These are phyloP conservation scores for Hibiscus tridactylites DNA, from an alignment of 345 rosid species.

Conservation along the genomic window DNA sequence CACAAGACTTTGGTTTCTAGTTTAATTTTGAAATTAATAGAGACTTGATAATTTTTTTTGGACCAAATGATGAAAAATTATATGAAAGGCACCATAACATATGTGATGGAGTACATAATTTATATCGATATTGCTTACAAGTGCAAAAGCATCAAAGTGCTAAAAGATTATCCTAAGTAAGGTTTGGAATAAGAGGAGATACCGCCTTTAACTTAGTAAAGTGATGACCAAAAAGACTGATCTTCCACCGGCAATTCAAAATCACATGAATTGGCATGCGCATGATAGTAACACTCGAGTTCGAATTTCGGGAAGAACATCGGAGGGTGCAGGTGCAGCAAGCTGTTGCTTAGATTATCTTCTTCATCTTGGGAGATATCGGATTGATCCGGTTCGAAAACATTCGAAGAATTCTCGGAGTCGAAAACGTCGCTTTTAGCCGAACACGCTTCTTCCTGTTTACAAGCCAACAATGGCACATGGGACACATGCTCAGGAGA, in stretches of 20 bases:
- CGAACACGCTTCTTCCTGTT: constrained; percentile 40
- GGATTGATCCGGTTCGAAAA: constrained; percentile 33
- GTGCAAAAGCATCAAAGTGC: neutral
- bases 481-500: neutral
- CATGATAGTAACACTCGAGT: constrained; percentile 13
- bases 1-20: too few relatives aligned
- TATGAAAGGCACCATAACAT: too few relatives aligned
- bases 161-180: too few relatives aligned
- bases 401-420: constrained; percentile 33
- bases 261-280: constrained; percentile 26
- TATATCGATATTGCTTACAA: too few relatives aligned
- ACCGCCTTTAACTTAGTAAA: constrained; percentile 18
- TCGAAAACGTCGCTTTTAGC: constrained; percentile 44
- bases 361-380: constrained; percentile 44
- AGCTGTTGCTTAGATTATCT: constrained; percentile 26
- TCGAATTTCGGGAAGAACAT: constrained; percentile 27
- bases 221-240: constrained; percentile 48
- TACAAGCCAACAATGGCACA: constrained; percentile 10
- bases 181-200: neutral
- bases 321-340: constrained; percentile 22
- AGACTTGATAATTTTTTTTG: too few relatives aligned
- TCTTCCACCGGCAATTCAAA: constrained; percentile 40
- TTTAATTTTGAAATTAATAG: too few relatives aligned
- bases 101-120: too few relatives aligned
- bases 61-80: too few relatives aligned